Conservation (phyloP, 495 filamentous ascomycete genomes). For the Haplographium delicatum region DNA sequence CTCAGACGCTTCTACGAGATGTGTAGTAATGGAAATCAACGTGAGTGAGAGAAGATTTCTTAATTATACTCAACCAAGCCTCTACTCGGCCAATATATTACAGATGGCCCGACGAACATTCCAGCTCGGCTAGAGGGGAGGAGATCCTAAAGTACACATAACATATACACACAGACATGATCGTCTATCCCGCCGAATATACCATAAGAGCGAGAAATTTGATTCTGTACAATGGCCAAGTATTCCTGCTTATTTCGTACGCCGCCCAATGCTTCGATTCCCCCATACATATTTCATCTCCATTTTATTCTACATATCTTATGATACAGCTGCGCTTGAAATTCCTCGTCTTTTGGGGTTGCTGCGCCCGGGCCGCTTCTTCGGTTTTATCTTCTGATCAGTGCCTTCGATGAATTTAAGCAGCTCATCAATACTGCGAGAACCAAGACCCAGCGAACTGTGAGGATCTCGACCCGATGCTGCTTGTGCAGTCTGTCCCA, state of each 20-base stretch:
- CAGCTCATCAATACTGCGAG: slow-evolving; percentile 77
- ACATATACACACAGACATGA: not conserved
- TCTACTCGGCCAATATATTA: no score
- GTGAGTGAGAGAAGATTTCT: no score
- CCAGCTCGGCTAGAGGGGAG: not conserved
- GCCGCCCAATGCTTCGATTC: slow-evolving; percentile 18
- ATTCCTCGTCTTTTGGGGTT: slow-evolving; percentile 73
- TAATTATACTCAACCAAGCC: no score
- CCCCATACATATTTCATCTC: not conserved
- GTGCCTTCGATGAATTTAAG: slow-evolving; percentile 81
- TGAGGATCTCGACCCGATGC: slow-evolving; percentile 28
- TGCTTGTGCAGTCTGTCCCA: slow-evolving; percentile 49
- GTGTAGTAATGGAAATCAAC: no score
- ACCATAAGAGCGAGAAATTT: not conserved
- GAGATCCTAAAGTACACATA: not conserved
- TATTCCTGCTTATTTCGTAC: not conserved
- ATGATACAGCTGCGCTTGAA: slow-evolving; percentile 27
- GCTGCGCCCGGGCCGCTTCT: slow-evolving; percentile 61
- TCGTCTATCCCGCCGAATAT: not conserved
- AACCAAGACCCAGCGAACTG: slow-evolving; percentile 45
- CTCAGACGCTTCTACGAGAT: no score
- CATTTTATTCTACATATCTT: not conserved
- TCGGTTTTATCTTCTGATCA: slow-evolving; percentile 54
- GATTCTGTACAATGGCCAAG: not conserved
- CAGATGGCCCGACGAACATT: no score